phyloP scores from a whole-genome alignment of 768 basidiomycete genomes.

The Podaxis sp. region DNA sequence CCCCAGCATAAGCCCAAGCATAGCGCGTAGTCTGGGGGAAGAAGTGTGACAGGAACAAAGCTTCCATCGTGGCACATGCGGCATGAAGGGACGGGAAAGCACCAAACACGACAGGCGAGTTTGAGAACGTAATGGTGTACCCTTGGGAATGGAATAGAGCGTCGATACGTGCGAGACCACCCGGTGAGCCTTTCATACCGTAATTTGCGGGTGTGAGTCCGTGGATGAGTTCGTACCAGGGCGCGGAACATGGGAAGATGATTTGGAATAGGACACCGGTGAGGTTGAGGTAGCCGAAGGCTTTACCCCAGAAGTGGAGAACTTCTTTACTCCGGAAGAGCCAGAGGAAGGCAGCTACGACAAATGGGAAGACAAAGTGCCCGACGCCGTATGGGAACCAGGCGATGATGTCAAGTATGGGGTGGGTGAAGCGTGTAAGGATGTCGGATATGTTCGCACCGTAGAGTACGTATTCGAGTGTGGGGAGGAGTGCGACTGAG shows the following conservation, averaged over 20 bases:
- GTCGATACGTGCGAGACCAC: constrained; percentile 92
- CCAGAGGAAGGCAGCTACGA: constrained; percentile 86
- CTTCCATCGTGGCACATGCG: constrained; percentile 87
- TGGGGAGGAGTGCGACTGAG: constrained; percentile 90
- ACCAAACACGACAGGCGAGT: constrained; percentile 92
- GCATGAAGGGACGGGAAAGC: constrained; percentile 96
- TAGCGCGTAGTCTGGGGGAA: constrained; percentile 72
- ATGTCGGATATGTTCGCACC: constrained; percentile 98
- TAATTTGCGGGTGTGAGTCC: constrained; percentile 96
- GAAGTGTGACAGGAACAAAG: constrained; percentile 92
- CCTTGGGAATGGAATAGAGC: constrained; percentile 72
- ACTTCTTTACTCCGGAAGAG: constrained; percentile 81
- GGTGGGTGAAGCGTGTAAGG: constrained; percentile 92
- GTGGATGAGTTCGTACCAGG: constrained; percentile 97
- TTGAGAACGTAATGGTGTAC: constrained; percentile 81
- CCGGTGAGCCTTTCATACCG: constrained; percentile 87
- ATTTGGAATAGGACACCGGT: constrained; percentile 87
- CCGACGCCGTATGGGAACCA: constrained; percentile 97
- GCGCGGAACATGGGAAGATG: constrained; percentile 88
- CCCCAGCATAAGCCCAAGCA: constrained; percentile 80
- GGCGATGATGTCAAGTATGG: constrained; percentile 87
- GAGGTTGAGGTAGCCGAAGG: constrained; percentile 93
- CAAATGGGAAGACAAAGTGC: constrained; percentile 86
- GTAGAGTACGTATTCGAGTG: constrained; percentile 91
- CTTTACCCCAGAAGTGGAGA: constrained; percentile 81